Conservation (phyloP, 768 basidiomycete genomes). For the Panaeolus cyanescens region DNA sequence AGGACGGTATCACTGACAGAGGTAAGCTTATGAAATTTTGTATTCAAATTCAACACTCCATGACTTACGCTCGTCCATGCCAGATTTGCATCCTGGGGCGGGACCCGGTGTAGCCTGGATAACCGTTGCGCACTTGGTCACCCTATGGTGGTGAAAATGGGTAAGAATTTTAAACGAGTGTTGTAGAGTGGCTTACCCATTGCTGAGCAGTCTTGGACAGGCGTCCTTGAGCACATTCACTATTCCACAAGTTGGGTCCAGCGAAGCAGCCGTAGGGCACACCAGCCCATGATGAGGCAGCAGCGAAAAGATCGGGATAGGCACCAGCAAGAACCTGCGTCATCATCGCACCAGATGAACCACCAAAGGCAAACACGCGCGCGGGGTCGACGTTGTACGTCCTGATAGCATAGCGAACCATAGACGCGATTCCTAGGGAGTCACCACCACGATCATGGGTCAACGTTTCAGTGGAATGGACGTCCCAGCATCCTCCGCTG, state of each 20-base stretch:
- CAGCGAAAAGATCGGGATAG: constrained; percentile 57
- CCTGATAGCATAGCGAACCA: constrained; percentile 47
- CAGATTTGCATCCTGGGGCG: constrained; percentile 55
- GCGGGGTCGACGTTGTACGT: constrained; percentile 46
- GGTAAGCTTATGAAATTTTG: background rate
- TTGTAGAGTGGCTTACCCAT: constrained; percentile 46
- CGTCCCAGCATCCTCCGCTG: constrained; percentile 53
- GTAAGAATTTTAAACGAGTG: background rate
- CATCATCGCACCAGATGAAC: constrained; percentile 64
- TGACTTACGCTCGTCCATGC: constrained; percentile 49
- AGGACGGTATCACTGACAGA: constrained; percentile 47
- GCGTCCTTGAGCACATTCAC: constrained; percentile 45
- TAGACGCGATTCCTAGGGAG: constrained; percentile 49
- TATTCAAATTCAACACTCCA: background rate
- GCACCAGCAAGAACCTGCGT: constrained; percentile 55
- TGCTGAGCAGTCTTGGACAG: constrained; percentile 44
- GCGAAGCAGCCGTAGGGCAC: constrained; percentile 57
- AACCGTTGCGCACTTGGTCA: constrained; percentile 44
- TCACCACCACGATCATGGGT: constrained; percentile 58
- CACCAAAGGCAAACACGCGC: constrained; percentile 52
- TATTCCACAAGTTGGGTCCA: constrained; percentile 47
- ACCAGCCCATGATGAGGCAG: constrained; percentile 51
- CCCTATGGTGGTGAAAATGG: constrained; percentile 42
- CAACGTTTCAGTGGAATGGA: constrained; percentile 47
- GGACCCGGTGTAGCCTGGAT: constrained; percentile 53